phyloP scores from a whole-genome alignment of 768 basidiomycete species.

The Lyophyllum semitale region DNA sequence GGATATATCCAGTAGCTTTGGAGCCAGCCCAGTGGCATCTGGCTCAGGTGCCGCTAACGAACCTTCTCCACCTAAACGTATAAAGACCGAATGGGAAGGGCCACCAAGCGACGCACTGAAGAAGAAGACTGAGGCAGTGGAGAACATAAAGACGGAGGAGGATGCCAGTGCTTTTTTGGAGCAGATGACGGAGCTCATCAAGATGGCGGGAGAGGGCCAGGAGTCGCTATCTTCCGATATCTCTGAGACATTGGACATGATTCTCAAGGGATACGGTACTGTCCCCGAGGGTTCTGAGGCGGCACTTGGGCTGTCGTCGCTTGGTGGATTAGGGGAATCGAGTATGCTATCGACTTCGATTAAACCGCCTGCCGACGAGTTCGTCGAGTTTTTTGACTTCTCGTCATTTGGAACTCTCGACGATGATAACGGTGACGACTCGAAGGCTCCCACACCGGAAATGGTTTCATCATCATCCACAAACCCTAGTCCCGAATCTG shows the following conservation, averaged over 20 bases:
- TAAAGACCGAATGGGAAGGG: constrained; percentile 73
- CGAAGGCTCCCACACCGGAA: constrained; percentile 76
- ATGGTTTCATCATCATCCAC: constrained; percentile 70
- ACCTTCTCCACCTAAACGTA: constrained; percentile 71
- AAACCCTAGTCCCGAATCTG: constrained; percentile 77
- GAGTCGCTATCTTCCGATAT: constrained; percentile 50
- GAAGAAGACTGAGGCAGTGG: constrained; percentile 42
- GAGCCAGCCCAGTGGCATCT: constrained; percentile 30
- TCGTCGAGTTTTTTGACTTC: constrained; percentile 70
- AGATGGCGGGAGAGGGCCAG: constrained; percentile 48
- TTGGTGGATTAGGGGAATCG: constrained; percentile 32
- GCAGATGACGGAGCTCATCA: constrained; percentile 64
- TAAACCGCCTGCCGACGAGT: constrained; percentile 43
- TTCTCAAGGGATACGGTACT: constrained; percentile 56
- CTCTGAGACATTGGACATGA: constrained; percentile 60
- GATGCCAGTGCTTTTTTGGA: constrained; percentile 65
- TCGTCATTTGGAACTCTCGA: constrained; percentile 57
- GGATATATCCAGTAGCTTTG: constrained; percentile 38
- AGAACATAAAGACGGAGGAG: constrained; percentile 65
- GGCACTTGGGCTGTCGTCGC: constrained; percentile 33
- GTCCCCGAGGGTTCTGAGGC: constrained; percentile 42
- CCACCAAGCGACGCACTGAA: constrained; percentile 51
- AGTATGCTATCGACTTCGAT: constrained; percentile 27
- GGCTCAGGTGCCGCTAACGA: constrained; percentile 38
- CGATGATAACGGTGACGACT: constrained; percentile 55